A percentile compares a stretch with the other conserved stretches of the same genome.
phyloP scores from a whole-genome alignment of 345 rosid genomes.

The Syzygium aromaticum region DNA sequence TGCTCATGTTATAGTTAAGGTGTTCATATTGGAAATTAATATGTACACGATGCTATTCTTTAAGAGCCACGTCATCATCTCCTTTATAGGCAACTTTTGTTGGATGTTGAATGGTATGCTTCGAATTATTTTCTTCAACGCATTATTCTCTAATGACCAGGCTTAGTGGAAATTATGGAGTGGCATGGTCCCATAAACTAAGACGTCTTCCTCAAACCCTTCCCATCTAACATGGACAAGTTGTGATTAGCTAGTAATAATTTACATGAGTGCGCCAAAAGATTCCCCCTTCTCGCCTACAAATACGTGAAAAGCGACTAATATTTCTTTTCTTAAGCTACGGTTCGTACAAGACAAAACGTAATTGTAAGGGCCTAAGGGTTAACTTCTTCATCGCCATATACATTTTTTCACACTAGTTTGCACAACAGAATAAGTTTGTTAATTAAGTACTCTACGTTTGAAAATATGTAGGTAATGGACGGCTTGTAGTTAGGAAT shows the following conservation, averaged over 20 bases:
- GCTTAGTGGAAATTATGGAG: background rate
- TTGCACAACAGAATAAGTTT: background rate
- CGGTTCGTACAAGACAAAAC: background rate
- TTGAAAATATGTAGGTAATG: background rate
- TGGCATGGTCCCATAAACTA: background rate
- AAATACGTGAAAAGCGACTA: no score
- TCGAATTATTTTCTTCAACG: background rate
- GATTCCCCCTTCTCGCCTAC: no score
- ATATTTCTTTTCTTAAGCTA: background rate
- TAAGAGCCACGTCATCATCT: no score
- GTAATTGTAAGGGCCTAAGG: background rate
- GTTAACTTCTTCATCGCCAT: background rate
- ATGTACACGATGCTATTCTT: background rate
- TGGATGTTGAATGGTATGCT: background rate
- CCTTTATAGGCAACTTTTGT: background rate
- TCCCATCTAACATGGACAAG: background rate
- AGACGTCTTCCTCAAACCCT: background rate
- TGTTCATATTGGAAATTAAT: background rate
- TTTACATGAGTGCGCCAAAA: no score
- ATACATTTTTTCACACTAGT: background rate
- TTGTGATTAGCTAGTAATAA: no score
- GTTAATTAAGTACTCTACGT: background rate
- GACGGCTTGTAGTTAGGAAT: background rate
- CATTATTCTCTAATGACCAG: background rate
- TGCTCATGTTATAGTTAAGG: background rate